A percentile compares a stretch with the other conserved stretches of the same genome.
Evolutionary conservation across 805 yeast species (phyloP).

Genomic region (Nakazawaea holstii): DNA sequence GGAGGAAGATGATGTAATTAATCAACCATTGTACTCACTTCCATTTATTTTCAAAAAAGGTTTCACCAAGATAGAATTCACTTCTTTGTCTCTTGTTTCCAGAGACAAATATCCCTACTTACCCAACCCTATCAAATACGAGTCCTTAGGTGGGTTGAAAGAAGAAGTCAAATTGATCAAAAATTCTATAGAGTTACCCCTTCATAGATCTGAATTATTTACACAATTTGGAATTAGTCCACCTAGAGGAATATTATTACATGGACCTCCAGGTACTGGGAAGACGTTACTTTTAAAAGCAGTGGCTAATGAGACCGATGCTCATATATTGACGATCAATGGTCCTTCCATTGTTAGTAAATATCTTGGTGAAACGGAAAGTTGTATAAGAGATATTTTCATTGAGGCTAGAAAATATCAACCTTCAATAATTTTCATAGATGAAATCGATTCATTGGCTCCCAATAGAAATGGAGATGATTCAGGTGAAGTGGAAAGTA

Average conservation of each 20-base stretch:
- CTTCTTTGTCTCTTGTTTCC: conserved; percentile 14
- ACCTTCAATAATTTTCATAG: conserved; percentile 85
- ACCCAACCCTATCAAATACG: conserved; percentile 40
- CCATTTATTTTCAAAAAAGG: conserved; percentile 39
- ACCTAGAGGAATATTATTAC: conserved; percentile 87
- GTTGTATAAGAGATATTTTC: conserved; percentile 73
- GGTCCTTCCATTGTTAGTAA: conserved; percentile 92
- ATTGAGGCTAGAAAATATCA: conserved; percentile 81
- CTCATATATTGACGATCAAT: conserved; percentile 80
- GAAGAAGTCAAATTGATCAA: conserved; percentile 57
- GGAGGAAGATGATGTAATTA: conserved; percentile 18
- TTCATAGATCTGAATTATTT: conserved; percentile 71
- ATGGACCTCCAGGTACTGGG: conserved; percentile 98
- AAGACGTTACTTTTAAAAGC: conserved; percentile 84
- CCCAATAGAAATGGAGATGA: conserved; percentile 84
- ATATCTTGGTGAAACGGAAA: conserved; percentile 92
- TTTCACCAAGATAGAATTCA: conserved; percentile 4
- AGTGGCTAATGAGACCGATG: conserved; percentile 70
- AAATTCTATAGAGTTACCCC: conserved; percentile 72
- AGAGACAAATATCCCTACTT: conserved; percentile 33
- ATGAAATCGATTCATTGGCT: conserved; percentile 89
- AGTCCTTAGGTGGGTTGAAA: conserved; percentile 71
- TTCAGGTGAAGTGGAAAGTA: conserved; percentile 81
- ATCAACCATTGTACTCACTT: conserved; percentile 36
- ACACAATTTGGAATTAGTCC: conserved; percentile 85